Evolutionary conservation across 805 yeast genomes (phyloP).

Genomic region (Schwanniomyces pseudopolymorphus): DNA sequence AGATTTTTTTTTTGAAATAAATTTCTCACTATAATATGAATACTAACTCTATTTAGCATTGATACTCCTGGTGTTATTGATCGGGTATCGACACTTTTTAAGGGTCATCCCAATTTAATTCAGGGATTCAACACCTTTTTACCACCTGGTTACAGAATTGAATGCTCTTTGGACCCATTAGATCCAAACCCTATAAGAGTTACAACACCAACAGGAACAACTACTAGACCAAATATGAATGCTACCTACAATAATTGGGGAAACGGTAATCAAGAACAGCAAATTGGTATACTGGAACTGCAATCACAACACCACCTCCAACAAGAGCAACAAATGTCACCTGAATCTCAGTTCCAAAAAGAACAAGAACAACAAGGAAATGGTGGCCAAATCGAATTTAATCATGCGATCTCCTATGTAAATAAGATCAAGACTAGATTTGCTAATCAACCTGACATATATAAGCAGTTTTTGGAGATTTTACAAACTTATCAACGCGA

Average conservation of each 20-base stretch:
- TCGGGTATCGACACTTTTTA: constrained; percentile 84
- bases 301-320: constrained; percentile 5
- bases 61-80: constrained; percentile 99
- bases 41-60: constrained; percentile 44
- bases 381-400: constrained; percentile 85
- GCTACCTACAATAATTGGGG: constrained; percentile 25
- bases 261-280: constrained; percentile 17
- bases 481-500: constrained; percentile 96
- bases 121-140: constrained; percentile 97
- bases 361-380: constrained; percentile 22
- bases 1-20: constrained; percentile 19
- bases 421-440: constrained; percentile 94
- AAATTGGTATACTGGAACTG: constrained; percentile 5
- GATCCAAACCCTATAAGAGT: constrained; percentile 93
- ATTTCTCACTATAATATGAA: neutral
- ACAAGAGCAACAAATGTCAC: constrained; percentile 4
- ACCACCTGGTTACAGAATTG: constrained; percentile 94
- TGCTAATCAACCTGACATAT: constrained; percentile 91
- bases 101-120: constrained; percentile 90
- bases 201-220: constrained; percentile 92
- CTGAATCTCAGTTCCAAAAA: constrained; percentile 7
- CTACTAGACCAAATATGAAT: constrained; percentile 60
- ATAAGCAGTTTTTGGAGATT: constrained; percentile 91
- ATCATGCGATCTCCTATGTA: constrained; percentile 95
- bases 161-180: constrained; percentile 83